Evolutionary conservation across 345 rosid genomes (phyloP).

Genomic region (Melaleuca alternifolia): DNA sequence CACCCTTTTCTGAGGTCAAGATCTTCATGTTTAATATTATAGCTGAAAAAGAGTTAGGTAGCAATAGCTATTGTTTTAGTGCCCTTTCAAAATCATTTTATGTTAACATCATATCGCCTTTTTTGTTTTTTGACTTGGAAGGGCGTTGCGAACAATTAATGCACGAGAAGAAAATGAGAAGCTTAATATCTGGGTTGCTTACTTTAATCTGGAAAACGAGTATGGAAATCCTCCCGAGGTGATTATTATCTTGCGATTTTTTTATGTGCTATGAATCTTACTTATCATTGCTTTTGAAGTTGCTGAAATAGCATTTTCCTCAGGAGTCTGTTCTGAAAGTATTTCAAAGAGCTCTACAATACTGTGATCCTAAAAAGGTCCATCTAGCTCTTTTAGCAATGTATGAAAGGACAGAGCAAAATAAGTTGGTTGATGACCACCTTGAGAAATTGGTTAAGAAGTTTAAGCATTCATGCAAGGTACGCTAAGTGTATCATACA

Average conservation of each 20-base stretch:
- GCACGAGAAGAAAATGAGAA: conserved; percentile 88
- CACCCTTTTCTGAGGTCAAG: neutral
- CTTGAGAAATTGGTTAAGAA: conserved; percentile 71
- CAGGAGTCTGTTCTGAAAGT: conserved; percentile 82
- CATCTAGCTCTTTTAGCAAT: conserved; percentile 71
- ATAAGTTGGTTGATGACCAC: conserved; percentile 61
- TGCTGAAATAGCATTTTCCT: neutral
- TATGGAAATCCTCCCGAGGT: conserved; percentile 97
- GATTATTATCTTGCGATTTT: neutral
- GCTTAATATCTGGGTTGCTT: conserved; percentile 94
- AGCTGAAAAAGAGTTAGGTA: neutral
- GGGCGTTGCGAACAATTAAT: conserved; percentile 87
- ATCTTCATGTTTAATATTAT: neutral
- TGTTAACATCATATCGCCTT: neutral
- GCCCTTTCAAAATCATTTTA: neutral
- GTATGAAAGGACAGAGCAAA: conserved; percentile 79
- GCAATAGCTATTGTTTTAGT: neutral
- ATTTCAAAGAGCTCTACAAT: conserved; percentile 83
- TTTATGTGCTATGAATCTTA: neutral
- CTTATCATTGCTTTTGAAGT: neutral
- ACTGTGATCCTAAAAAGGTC: conserved; percentile 74
- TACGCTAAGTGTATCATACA: conserved; percentile 1
- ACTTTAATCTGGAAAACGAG: conserved; percentile 88
- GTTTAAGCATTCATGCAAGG: conserved; percentile 96
- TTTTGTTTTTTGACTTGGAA: conserved; percentile 16